Evolutionary conservation across 2,329 filamentous ascomycete genomes (phyloP), one percentile per base, ranked within the genome.

Genomic region (Metarhizium anisopliae): DNA sequence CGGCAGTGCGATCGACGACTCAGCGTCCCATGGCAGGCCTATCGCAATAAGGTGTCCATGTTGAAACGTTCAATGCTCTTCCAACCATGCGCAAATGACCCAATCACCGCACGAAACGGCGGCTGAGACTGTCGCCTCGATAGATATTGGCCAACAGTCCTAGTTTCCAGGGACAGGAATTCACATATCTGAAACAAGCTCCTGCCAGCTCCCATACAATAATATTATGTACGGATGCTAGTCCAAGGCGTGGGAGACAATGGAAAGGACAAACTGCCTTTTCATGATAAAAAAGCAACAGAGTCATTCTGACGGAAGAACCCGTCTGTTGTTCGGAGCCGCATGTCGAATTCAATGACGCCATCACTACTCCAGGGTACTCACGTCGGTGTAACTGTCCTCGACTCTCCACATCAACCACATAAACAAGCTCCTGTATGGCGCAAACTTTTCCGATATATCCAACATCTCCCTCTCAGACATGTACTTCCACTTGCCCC

Each of bases 401-500:
- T 87, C 87, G 11, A 93, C 84, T 57, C 87, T 78, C 92, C 93
- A 96, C 89, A 96, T 95, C 68, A 95, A 95, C 92, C 92, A 96
- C 92, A 96, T 96, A 66, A 96, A 96, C 47, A 96, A 69, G 64
- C 87, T 94, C 66, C 92, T 86, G 72, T 95, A 97, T 3, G 93
- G 94, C 56, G 81, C 80, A 70, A 95, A 99, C 66, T 78, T 83
- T 56, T 86, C 87, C 13, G 90, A 85, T 60, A 90, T 78, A 61
- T 91, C 88, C 58, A 87, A 69, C 94, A 99, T 97, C 58, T 97
- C 94, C 67, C 84, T 82, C 73, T 97, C 94, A 40, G 80, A 82
- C 91, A 97, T 96, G 70, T 97, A 99, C 76, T 97, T 97, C 87
- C 91, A 97, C 75, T 97, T 97, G 49, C 89, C 89, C 36, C 86